phyloP scores from a whole-genome alignment of 176 grass and related monocot genomes.

The Oryza rufipogon region DNA sequence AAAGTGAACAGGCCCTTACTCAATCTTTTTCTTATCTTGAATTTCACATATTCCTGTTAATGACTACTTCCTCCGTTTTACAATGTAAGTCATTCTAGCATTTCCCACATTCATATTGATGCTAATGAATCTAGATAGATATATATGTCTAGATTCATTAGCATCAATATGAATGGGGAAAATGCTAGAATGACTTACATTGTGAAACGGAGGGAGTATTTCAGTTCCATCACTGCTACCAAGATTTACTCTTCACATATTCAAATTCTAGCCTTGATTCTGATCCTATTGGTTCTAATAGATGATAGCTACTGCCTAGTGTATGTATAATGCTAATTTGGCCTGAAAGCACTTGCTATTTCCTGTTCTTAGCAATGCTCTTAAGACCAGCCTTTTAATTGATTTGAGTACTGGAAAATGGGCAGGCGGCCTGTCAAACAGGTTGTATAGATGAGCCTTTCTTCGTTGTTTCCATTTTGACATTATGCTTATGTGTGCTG shows the following conservation, averaged over 20 bases:
- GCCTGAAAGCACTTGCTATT: neutral
- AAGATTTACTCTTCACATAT: neutral
- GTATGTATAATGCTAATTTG: neutral
- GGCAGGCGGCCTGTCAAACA: neutral
- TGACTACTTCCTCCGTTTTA: neutral
- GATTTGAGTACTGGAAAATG: neutral
- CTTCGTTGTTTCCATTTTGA: neutral
- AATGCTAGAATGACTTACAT: no score
- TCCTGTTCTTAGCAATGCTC: neutral
- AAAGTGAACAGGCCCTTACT: neutral
- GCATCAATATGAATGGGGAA: no score
- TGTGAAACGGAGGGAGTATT: neutral
- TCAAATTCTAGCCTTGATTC: neutral
- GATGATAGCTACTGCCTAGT: neutral
- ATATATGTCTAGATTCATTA: no score
- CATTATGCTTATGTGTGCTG: neutral
- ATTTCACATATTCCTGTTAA: neutral
- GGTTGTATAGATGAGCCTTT: neutral
- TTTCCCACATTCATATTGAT: no score
- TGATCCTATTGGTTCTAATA: slow-evolving; percentile 26
- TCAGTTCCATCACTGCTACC: slow-evolving; percentile 3
- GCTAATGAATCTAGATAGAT: no score
- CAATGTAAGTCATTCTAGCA: no score
- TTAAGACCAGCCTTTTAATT: neutral
- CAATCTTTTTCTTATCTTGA: slow-evolving; percentile 22